Base-by-base conservation (phyloP, 2,329 filamentous ascomycete genomes). In the Penicillium verrucosum region DNA sequence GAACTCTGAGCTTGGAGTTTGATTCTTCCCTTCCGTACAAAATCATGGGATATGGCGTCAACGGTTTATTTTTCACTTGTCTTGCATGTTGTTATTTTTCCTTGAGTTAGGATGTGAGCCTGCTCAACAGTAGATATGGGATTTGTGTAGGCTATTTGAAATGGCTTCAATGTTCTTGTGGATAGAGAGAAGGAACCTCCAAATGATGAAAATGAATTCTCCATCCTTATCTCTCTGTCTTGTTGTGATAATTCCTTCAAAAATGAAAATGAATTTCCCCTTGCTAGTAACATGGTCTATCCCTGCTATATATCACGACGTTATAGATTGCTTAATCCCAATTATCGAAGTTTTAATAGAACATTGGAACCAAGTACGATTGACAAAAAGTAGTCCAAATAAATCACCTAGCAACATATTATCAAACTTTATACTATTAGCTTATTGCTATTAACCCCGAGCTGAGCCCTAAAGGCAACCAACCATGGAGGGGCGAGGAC, bases 1-100 rank as follows among this genome's bases (percentile, higher is more conserved):
- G 78, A 80, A 53, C 59, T 65, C 16, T 64, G 54, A 44, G 36
- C 43, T 54, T 29, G 32, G 25, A 34, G 21, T 32, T 34, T 21
- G 18, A 3, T 40, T 30, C 21, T 34, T 30, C n/a, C 16, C 16
- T 37, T 47, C 7, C 37, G 23, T 16, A 10, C 36, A 52, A 56
- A 60, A 54, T 41, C 48, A 55, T 53, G 36, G 56, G 50, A 45
- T 16, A 58, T 37, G 58, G 58, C 51, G 47, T 59, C 46, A 6
- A 43, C 27, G 18, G 29, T 43, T 36, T 23, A 25, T 32, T 46
- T 46, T 29, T 34, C 23, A 43, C 11, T 45, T 45, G 45, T 55
- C 41, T 52, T 61, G 50, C 53, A 61, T 56, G 27, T 54, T 48
- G 25, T 61, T 53, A 43, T 43, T 52, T 38, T 42, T 54, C 27